Evolutionary conservation across 2,329 filamentous ascomycete species (phyloP), one percentile per base, ranked within the genome.

Genomic region (Orbilia javanica): DNA sequence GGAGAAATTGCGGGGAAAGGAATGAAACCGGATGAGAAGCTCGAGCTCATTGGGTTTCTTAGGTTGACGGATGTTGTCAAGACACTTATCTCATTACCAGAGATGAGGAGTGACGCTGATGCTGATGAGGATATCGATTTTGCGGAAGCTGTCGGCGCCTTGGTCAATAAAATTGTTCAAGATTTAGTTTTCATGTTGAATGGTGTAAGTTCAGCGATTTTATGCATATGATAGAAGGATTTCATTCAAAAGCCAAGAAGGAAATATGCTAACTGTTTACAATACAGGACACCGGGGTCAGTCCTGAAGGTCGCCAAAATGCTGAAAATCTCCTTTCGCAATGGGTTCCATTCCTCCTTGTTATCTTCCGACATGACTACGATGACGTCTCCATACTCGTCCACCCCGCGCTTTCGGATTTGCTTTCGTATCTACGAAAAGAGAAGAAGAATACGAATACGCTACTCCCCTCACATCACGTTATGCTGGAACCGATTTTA

Each of bases 1-100:
- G 97, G 93, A 4, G 95, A 99, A 85, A 97, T 97, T 81, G 93
- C 97, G 73, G 92, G 91, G 84, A 99, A 99, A 88, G 98, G 98
- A 87, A 99, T 99, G 96, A 93, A 93, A 82, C 88, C 94, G 1
- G 87, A 89, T 42, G 95, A 98, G 86, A 99, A 99, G 88, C 91
- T 97, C 82, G 92, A 96, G 82, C 90, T 99, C 87, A 96, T 99
- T 81, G 87, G 90, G 25, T 97, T 97, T 84, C 88, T 99, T 80
- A 97, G 96, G 83, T 88, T 99, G 44, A 90, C 91, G 79, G 90
- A 92, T 42, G 93, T 99, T 81, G 91, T 98, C 65, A 89, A 90
- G 39, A 93, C 97, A 85, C 90, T 99, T 68, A 90, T 97, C 80
- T 89, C 89, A 79, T 97, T 93, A 83, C 92, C 94, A 29, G 90